Evolutionary conservation across 352 stramenopile species (phyloP).

Genomic region (Nothophytophthora sp.): DNA sequence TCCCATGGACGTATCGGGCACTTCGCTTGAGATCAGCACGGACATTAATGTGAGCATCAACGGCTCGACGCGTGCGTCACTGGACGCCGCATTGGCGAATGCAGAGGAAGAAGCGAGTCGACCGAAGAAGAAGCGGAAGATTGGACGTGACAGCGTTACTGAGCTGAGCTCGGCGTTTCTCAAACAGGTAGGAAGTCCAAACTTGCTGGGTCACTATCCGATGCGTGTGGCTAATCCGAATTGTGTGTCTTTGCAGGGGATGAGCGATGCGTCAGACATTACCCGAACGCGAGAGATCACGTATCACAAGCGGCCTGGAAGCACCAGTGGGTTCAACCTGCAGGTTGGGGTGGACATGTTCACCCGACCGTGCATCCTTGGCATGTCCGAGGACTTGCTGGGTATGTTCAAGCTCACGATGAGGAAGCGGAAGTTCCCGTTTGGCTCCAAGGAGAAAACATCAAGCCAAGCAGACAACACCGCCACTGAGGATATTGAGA

Average conservation of each 20-base stretch:
- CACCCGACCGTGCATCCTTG: constrained; percentile 45
- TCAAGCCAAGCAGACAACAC: constrained; percentile 20
- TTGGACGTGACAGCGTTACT: constrained; percentile 76
- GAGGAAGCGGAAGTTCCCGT: constrained; percentile 87
- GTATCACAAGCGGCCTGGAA: constrained; percentile 23
- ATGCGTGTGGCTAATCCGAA: neutral
- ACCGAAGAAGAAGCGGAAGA: constrained; percentile 84
- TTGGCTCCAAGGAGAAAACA: constrained; percentile 33
- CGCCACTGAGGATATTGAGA: constrained; percentile 72
- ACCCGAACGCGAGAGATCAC: constrained; percentile 51
- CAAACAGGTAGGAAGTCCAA: constrained; percentile 53
- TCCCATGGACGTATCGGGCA: constrained; percentile 35
- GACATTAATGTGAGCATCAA: constrained; percentile 72
- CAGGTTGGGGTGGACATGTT: constrained; percentile 51
- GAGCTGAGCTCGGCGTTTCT: constrained; percentile 75
- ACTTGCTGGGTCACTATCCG: neutral
- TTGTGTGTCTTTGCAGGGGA: constrained; percentile 26
- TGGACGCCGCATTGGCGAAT: constrained; percentile 58
- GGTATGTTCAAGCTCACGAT: constrained; percentile 84
- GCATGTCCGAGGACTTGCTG: constrained; percentile 66
- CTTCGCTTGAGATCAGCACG: constrained; percentile 65
- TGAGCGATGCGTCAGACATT: constrained; percentile 81
- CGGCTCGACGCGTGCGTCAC: constrained; percentile 60
- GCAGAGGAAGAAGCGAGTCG: constrained; percentile 39
- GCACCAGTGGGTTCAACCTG: constrained; percentile 18